These are phyloP conservation scores for Teratosphaeria destructans DNA, from an alignment of 2,329 filamentous ascomycete genomes.

Conservation along the genomic window DNA sequence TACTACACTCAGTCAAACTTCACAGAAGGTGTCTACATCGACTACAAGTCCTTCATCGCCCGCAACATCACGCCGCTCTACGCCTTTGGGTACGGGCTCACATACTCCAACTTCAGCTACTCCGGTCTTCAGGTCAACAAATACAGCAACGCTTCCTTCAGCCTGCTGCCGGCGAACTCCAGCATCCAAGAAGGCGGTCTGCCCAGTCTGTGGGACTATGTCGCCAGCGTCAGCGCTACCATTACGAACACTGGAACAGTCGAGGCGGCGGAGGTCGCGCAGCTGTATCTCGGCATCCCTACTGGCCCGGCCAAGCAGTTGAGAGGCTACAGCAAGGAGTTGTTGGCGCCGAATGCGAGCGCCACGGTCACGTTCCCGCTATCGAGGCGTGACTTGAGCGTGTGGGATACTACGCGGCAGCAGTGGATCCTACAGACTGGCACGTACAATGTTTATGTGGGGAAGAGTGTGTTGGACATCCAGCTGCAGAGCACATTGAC, in stretches of 20 bases:
- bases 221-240: constrained; percentile 54
- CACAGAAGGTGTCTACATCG: constrained; percentile 69
- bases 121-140: constrained; percentile 66
- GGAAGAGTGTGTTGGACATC: constrained; percentile 13
- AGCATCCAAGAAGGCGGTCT: constrained; percentile 29
- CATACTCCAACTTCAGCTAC: constrained; percentile 70
- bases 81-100: constrained; percentile 72
- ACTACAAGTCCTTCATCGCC: constrained; percentile 67
- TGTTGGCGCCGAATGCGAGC: constrained; percentile 56
- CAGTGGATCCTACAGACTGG: constrained; percentile 55
- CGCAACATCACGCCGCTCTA: constrained; percentile 57
- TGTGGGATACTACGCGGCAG: constrained; percentile 71
- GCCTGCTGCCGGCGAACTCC: constrained; percentile 8
- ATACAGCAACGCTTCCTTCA: constrained; percentile 42
- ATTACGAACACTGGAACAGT: constrained; percentile 60
- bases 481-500: background rate
- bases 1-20: constrained; percentile 61
- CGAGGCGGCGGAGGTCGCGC: constrained; percentile 59
- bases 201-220: constrained; percentile 50
- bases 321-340: constrained; percentile 70
- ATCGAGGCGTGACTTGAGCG: constrained; percentile 71
- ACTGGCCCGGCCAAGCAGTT: constrained; percentile 57
- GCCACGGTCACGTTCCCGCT: constrained; percentile 57
- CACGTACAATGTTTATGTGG: constrained; percentile 48
- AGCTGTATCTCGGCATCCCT: constrained; percentile 71